Base-by-base conservation (phyloP, 1,284 basidiomycete species). In the Trichosporon faecale region DNA sequence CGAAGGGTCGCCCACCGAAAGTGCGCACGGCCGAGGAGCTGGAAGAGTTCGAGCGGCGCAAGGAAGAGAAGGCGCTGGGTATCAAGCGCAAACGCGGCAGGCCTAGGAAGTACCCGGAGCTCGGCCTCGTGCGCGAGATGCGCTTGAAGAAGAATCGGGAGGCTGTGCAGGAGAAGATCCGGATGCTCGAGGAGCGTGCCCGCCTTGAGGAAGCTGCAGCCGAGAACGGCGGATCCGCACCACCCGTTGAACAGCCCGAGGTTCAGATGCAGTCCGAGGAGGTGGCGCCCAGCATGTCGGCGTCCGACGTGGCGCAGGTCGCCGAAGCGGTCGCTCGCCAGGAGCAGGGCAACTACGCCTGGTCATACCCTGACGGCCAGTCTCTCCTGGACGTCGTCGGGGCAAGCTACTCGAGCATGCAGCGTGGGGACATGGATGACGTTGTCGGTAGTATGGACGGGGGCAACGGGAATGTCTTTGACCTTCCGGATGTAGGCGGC, bases 41-140 rank as follows among this genome's bases (percentile, higher is more conserved):
- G 16, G 78, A 75, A 18, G 76, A 78, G 57, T 74, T 73, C 29
- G 76, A 80, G 9, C 69, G 71, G 1, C 68, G 75, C 1, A 73
- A 75, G 40, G 75, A 76, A 14, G 78, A 80, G 63, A 75, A 72
- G 27, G 76, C 68, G 14, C 44, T 76, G 12, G 80, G 80, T 1
- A 76, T 81, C 29, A 76, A 77, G 63, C 66, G 78, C 8, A 68
- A 74, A 37, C 76, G 79, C 55, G 81, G 81, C 14, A 55, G 81
- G 60, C 81, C 81, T 11, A 69, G 81, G 23, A 81, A 81, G 69
- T 82, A 77, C 67, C 80, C 80, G 9, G 81, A 80, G 33, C 68
- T 74, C 31, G 79, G 77, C 27, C 73, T 81, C 11, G 80, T 82
- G 11, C 72, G 81, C 21, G 80, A 82, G 65, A 80, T 82, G 79